These are phyloP conservation scores for Apium graveolens DNA, from an alignment of 129 eudicot genomes.

Conservation along the genomic window DNA sequence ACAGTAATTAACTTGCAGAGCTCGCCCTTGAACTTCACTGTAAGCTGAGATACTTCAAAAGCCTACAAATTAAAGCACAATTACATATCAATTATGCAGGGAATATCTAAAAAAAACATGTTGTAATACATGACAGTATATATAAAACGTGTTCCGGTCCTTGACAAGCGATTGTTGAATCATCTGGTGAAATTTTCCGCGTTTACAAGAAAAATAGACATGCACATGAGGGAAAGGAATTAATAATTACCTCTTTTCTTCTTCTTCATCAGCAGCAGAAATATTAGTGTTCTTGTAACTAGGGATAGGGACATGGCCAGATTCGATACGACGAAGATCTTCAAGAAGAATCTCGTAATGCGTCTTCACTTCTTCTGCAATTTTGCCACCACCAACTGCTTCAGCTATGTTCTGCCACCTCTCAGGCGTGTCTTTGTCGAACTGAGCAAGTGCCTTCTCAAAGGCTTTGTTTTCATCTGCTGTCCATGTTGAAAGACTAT, in stretches of 20 bases:
- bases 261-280: background rate
- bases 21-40: background rate
- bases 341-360: constrained; percentile 33
- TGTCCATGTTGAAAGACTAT: constrained; percentile 23
- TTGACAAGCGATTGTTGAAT: no score
- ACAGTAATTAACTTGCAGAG: background rate
- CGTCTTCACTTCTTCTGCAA: constrained; percentile 22
- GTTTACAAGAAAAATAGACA: background rate
- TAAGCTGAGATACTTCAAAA: constrained; percentile 22
- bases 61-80: constrained; percentile 18
- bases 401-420: constrained; percentile 35
- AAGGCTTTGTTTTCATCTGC: constrained; percentile 32
- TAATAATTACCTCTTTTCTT: constrained; percentile 13
- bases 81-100: background rate
- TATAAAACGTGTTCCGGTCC: no score
- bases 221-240: background rate
- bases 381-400: constrained; percentile 32
- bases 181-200: no score
- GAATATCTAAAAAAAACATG: background rate
- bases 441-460: constrained; percentile 33
- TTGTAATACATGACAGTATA: no score
- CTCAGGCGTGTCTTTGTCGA: constrained; percentile 34
- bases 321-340: constrained; percentile 31
- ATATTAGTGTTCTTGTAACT: constrained; percentile 10
- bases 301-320: constrained; percentile 35